Base-by-base conservation (phyloP, 1,139 yeast species). In the Pichia sp. region DNA sequence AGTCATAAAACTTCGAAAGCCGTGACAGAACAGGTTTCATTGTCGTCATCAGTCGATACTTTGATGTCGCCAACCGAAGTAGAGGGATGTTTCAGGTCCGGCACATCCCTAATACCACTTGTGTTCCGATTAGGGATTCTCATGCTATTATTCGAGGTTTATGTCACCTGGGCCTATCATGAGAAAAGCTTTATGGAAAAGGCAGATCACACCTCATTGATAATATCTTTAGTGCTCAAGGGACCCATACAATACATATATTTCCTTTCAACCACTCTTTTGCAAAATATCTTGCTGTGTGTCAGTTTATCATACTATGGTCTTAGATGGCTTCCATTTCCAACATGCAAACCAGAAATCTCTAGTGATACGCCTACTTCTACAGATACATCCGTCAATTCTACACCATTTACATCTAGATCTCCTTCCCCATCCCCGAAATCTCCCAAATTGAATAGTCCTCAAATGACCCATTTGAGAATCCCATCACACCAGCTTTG, bases 101-200 rank as follows among this genome's bases (percentile, higher is more conserved):
- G 11, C 16, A 15, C 51, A 8, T 42, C 30, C 15, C 19, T 47
- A 31, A 60, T 47, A 51, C 62, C 63, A 2, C 54, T 61, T 4
- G 62, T 62, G 5, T 51, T 62, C 15, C 54, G 96, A 41, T 72
- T 88, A 49, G 73, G 88, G 62, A 64, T 86, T 3, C 74, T 93
- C 54, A 76, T 87, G 54, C 73, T 89, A 0, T 75, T 95, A n/a
- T 90, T 92, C 63, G 97, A 93, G 61, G 95, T 93, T 8, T 95
- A 93, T 66, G 72, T 93, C 52, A 84, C 83, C 1, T 93, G 99
- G 98, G 96, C 96, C 0, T 82, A 86, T 52, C 92, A 87, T 59
- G 99, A 93, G 67, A 82, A 81, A 60, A 80, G 75, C 50, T 62
- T 65, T 36, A 59, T 66, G 29, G 65, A 62, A 44, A 59, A 61